Base-by-base conservation (phyloP, 129 eudicot species). In the Chrysanthemum lavandulifolium region DNA sequence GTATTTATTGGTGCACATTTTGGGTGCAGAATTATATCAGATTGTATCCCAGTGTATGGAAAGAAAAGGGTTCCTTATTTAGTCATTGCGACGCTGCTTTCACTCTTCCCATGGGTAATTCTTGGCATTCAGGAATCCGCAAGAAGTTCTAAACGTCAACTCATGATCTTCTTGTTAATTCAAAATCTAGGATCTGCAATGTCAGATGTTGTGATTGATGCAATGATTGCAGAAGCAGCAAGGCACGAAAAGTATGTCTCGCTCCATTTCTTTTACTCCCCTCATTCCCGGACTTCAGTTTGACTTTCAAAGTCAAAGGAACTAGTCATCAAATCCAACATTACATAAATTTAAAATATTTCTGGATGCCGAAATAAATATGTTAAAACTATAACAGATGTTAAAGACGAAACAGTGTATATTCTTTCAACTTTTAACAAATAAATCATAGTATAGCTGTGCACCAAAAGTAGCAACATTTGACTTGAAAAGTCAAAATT, bases 201-300 rank as follows among this genome's bases (percentile, higher is more conserved):
- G 96, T 95, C 98, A 70, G 98, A 93, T 84, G 98, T 93, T 70
- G 98, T 93, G 40, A 91, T 88, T 75, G 97, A 93, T 83, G 98
- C 98, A 11, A 93, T 93, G 98, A 90, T 90, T 67, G 98, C 98
- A 58, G 98, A 93, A 82, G 96, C 98, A 36, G 98, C 89, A 55
- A 82, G 95, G 73, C 73, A 61, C 49, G 97, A 93, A 73, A 48
- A 87, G 98, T 89, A 87, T 76, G 79, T 72, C 68, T 43, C 14
- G 45, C 29, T 21, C 52, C 56, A 13, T 21, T 47, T 59, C 29
- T 57, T 71, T 13, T 79, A 45, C 52, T 57, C 3, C 6, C 27
- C 13, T 12, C 23, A 21, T 72, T 48, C 15, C 10, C 10, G 16
- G 51, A 31, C 33, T 64, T 51, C 55, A 19, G 43, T 33, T 73